Base-by-base conservation (phyloP, 2,329 filamentous ascomycete species). In the Fusarium papillatum region DNA sequence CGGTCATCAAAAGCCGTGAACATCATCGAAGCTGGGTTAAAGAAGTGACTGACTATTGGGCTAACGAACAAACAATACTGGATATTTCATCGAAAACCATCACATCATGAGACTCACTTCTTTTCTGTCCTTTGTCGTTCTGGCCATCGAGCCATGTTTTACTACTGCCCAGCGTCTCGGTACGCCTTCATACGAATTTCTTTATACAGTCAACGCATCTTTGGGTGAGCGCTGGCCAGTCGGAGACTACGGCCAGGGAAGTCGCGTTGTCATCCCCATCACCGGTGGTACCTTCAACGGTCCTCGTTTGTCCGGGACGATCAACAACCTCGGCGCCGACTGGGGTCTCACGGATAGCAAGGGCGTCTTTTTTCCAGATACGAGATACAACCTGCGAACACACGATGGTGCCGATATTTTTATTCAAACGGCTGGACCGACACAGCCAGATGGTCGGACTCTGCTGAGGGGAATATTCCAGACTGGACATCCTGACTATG, bases 331-430 rank as follows among this genome's bases (percentile, higher is more conserved):
- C 16, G 84, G 84, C 17, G 79, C 83, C 9, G 84, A 86, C 77
- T 84, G 81, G 81, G 83, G 84, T 17, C 74, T 85, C 19, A 82
- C 80, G 1, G 83, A 85, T 69, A 73, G 71, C 22, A 81, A 81
- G 24, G 83, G 84, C 11, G 72, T 79, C 6, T 86, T 86, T 75
- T 83, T 81, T 67, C 84, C 85, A 0, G 82, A 85, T 53, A 84
- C 83, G 17, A 77, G 84, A 19, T 86, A 86, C 48, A 81, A 82
- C n/a, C 75, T 86, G 19, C 73, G 81, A n/a, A 86, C 85, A 0
- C 64, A 78, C 22, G 84, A 86, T 68, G 83, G 84, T 5, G 82
- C 78, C 16, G 81, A 83, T 63, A 85, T 86, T 36, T 80, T 82
- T 59, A 83, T 85, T 22, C 80, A 80, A 31, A 84, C 84, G 55